phyloP scores from a whole-genome alignment of 2,329 filamentous ascomycete genomes.

The Neocucurbitaria cava region DNA sequence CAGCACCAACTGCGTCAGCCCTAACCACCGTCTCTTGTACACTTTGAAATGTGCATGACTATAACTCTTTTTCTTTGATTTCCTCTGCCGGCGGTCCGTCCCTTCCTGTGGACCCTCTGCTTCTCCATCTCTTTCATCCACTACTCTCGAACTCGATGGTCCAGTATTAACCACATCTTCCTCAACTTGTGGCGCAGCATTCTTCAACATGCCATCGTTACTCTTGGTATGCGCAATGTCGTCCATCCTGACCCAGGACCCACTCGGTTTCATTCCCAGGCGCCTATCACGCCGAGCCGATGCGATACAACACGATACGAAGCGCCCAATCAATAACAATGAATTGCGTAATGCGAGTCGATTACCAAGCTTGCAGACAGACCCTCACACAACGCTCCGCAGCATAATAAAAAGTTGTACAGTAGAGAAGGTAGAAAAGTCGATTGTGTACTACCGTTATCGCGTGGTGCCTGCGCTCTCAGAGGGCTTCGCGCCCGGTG shows the following conservation, averaged over 20 bases:
- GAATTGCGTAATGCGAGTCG: neutral
- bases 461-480: too few species aligned
- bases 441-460: neutral
- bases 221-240: constrained; percentile 18
- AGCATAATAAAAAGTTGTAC: neutral
- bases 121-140: constrained; percentile 8
- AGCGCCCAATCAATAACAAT: neutral
- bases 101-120: neutral
- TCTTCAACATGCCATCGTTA: constrained; percentile 19
- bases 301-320: too few species aligned
- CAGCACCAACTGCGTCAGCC: constrained; percentile 80
- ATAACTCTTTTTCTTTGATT: constrained; percentile 28
- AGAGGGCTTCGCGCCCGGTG: neutral
- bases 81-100: constrained; percentile 2
- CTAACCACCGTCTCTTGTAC: constrained; percentile 91
- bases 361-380: neutral
- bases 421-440: neutral
- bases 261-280: constrained; percentile 1
- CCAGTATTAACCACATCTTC: constrained; percentile 5
- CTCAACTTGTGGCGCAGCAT: constrained; percentile 6
- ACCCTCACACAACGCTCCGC: neutral
- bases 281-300: neutral
- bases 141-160: neutral
- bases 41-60: constrained; percentile 54
- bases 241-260: constrained; percentile 31